These are phyloP conservation scores for Royoungia palumana DNA, from an alignment of 768 basidiomycete species.

Conservation along the genomic window DNA sequence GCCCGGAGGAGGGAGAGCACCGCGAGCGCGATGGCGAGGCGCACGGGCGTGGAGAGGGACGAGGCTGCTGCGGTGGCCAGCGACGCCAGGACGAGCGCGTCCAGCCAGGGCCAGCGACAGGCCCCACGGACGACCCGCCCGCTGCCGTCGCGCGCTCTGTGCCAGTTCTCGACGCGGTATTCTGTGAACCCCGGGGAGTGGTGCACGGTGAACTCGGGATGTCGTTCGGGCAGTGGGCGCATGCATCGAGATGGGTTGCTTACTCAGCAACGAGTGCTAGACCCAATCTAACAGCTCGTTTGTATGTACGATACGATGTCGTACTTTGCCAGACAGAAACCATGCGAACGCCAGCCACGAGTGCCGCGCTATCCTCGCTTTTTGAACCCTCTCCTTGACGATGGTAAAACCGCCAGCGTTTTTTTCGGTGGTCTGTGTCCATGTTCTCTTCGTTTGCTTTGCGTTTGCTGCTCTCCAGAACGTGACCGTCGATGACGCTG, in stretches of 20 bases:
- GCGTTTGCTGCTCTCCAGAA: too few species aligned
- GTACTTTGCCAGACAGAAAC: too few species aligned
- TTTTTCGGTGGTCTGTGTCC: too few species aligned
- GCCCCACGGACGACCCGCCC: slow-evolving; percentile 31
- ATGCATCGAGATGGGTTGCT: slow-evolving; percentile 28
- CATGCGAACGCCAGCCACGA: too few species aligned
- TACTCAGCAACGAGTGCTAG: too few species aligned
- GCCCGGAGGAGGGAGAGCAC: slow-evolving; percentile 28
- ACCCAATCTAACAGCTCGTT: too few species aligned
- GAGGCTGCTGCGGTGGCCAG: too few species aligned
- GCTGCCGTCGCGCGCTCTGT: slow-evolving; percentile 41
- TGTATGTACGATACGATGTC: too few species aligned
- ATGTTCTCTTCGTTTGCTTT: too few species aligned
- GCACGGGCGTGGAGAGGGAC: background rate
- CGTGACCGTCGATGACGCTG: slow-evolving; percentile 16
- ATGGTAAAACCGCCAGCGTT: too few species aligned
- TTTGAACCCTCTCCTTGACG: too few species aligned
- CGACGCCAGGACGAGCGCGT: slow-evolving; percentile 29
- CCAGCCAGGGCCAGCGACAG: slow-evolving; percentile 34
- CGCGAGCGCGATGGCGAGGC: slow-evolving; percentile 10
- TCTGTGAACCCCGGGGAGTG: slow-evolving; percentile 49
- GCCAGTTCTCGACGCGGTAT: slow-evolving; percentile 58
- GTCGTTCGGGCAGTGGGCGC: slow-evolving; percentile 37
- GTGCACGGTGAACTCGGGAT: slow-evolving; percentile 53
- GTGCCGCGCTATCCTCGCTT: too few species aligned